Evolutionary conservation across 352 stramenopile species (phyloP), one percentile per base, ranked within the genome.

Genomic region (Phytopythium vexans): DNA sequence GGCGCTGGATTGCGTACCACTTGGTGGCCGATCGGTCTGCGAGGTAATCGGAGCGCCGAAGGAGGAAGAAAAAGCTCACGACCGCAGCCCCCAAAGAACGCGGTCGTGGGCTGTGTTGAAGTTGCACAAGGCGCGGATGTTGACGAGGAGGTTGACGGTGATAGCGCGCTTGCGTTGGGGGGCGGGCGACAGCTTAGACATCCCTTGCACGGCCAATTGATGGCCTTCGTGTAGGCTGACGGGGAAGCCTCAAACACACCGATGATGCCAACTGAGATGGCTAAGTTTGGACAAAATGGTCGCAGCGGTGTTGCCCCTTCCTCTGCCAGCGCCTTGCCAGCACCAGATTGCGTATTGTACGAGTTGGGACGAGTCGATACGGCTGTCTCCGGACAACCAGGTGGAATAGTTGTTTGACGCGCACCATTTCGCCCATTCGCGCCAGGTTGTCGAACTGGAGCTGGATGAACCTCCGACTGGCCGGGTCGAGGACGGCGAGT

Each of bases 231-330:
- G 56, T 1, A 51, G 43, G 1, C 49, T 45, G 41, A 59, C 45
- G 0, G 50, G 43, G 41, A 48, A 51, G 2, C 57, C 57, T 1
- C 39, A 42, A 5, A 44, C n/a, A 10, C 50, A 50, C n/a, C 34
- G 36, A 59, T 64, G 57, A 56, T 56, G 55, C 39, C 57, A 64
- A 8, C n/a, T 41, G 9, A 64, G 42, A 8, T 64, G 57, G 57
- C 57, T 36, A 43, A 64, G 40, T 41, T 52, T 54, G 33, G 57
- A 56, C 51, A 53, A n/a, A 56, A 62, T 21, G 48, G 55, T 56
- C 14, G 41, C 15, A 15, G 41, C 41, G 15, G 10, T 32, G 41
- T 46, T 46, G 3, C 41, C 41, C 15, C 41, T 11, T 32, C 41
- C 14, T 3, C 16, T 32, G 9, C 16, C 11, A 5, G 11, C 41